A percentile compares a stretch with the other conserved stretches of the same genome.
Evolutionary conservation across 768 basidiomycete species (phyloP).

Genomic region (Naganishia onofrii): DNA sequence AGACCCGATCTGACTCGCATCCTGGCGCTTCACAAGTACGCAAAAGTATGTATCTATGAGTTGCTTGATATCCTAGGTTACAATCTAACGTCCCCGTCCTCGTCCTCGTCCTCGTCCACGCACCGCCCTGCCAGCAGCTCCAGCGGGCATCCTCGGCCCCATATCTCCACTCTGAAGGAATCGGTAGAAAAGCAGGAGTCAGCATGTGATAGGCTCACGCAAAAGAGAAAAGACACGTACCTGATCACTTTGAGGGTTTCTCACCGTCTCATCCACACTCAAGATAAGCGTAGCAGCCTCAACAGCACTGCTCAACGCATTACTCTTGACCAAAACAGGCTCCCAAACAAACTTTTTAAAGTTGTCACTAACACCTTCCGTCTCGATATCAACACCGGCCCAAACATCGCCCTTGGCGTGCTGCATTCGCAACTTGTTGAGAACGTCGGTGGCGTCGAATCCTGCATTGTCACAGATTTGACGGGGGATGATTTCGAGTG

Average conservation of each 20-base stretch:
- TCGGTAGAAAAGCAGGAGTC: neutral
- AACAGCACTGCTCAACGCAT: slow-evolving; percentile 89
- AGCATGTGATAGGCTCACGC: neutral
- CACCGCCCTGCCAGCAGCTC: slow-evolving; percentile 66
- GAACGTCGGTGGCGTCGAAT: slow-evolving; percentile 90
- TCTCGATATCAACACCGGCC: slow-evolving; percentile 91
- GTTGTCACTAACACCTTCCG: slow-evolving; percentile 85
- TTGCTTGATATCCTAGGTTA: neutral
- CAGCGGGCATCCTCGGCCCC: slow-evolving; percentile 88
- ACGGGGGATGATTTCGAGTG: slow-evolving; percentile 93
- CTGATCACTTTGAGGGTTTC: slow-evolving; percentile 89
- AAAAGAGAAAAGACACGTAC: slow-evolving; percentile 56
- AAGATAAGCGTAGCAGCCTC: slow-evolving; percentile 95
- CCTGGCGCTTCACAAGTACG: neutral
- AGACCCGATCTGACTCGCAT: no score
- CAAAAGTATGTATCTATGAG: neutral
- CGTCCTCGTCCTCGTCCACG: slow-evolving; percentile 3
- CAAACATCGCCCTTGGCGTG: slow-evolving; percentile 84
- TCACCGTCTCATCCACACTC: slow-evolving; percentile 94
- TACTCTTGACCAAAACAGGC: slow-evolving; percentile 88
- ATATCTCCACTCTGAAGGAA: slow-evolving; percentile 61
- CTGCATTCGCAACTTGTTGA: slow-evolving; percentile 96
- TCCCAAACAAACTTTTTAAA: slow-evolving; percentile 99
- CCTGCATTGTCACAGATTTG: slow-evolving; percentile 99
- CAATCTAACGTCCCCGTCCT: slow-evolving; percentile 10